Evolutionary conservation across 106 monocot genomes (phyloP).

Genomic region (Acanthochlamys bracteata): DNA sequence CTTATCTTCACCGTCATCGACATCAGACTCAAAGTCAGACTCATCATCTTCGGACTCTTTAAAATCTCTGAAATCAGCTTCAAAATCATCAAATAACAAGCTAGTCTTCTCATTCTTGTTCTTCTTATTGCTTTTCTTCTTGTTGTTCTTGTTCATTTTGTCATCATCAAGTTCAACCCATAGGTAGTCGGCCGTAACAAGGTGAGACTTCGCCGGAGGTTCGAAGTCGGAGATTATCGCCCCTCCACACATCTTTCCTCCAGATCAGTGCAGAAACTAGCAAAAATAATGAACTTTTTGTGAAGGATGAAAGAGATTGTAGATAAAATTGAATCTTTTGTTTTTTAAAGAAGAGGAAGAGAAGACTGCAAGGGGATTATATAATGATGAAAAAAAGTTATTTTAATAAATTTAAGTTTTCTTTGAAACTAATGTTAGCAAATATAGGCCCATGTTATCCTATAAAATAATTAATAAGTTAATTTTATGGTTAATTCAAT

Average conservation of each 20-base stretch:
- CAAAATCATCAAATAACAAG: not conserved
- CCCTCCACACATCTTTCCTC: slow-evolving; percentile 34
- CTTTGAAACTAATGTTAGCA: too few species aligned
- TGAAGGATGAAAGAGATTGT: too few species aligned
- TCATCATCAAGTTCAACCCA: slow-evolving; percentile 14
- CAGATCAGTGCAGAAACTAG: not conserved
- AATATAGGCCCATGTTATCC: too few species aligned
- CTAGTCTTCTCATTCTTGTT: not conserved
- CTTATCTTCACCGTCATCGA: not conserved
- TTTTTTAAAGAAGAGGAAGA: too few species aligned
- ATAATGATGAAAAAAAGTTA: too few species aligned
- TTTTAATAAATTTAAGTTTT: too few species aligned
- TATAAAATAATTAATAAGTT: too few species aligned
- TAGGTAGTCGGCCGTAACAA: slow-evolving; percentile 19
- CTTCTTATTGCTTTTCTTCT: slow-evolving; percentile 17
- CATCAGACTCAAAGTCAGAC: not conserved
- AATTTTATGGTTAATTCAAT: too few species aligned
- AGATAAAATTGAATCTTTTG: too few species aligned
- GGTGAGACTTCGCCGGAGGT: slow-evolving; percentile 14
- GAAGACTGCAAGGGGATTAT: too few species aligned
- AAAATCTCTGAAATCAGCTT: slow-evolving; percentile 40
- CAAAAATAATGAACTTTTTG: too few species aligned
- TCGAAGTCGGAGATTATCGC: slow-evolving; percentile 44
- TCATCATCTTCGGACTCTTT: slow-evolving; percentile 12
- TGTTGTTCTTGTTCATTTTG: not conserved